Evolutionary conservation across 2,329 filamentous ascomycete genomes (phyloP), one percentile per base, ranked within the genome.

Genomic region (Cladosporium sp.): DNA sequence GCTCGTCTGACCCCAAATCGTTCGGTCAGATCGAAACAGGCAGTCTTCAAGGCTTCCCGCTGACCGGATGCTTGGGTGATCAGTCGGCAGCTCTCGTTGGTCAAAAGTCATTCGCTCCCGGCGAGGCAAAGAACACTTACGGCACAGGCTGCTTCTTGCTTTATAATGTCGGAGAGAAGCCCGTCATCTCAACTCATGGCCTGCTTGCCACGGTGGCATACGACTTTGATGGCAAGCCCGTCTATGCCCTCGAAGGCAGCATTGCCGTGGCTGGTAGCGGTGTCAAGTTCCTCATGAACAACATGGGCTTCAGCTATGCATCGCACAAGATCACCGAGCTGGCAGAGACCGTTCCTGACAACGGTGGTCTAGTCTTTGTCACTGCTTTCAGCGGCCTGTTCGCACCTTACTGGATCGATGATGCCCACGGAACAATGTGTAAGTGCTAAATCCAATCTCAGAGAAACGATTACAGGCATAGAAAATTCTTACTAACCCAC

Each of bases 361-460:
- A 86, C 54, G 90, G 89, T 49, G 90, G 90, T 7, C 85, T 90
- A 49, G 81, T 91, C 15, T 77, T 95, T 61, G 90, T 95, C 53
- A 95, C 90, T 2, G 90, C 90, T 1, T 95, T 95, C 66, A 90
- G 85, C 67, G 90, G 90, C 48, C 78, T 95, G 2, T 95, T 95
- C 65, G 90, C 90, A 1, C 90, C 90, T 0, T 95, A 95, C 69
- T 95, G 90, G 90, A 92, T 95, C 54, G 89, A 95, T 64, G 88
- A 94, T 69, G 89, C 89, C 16, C 86, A 90, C 67, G 90, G 90
- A 52, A 95, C 90, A 4, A 82, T 93, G 50, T 91, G 84, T 59
- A 76, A 78, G 82, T 72, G 11, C 32, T 16, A 4, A 27, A 4
- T n/a, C 7, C 4, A 13, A 18, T 18, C 3, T 13, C 4, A 13